Conservation (phyloP, 495 filamentous ascomycete genomes). For the Achaetomiella virescens region DNA sequence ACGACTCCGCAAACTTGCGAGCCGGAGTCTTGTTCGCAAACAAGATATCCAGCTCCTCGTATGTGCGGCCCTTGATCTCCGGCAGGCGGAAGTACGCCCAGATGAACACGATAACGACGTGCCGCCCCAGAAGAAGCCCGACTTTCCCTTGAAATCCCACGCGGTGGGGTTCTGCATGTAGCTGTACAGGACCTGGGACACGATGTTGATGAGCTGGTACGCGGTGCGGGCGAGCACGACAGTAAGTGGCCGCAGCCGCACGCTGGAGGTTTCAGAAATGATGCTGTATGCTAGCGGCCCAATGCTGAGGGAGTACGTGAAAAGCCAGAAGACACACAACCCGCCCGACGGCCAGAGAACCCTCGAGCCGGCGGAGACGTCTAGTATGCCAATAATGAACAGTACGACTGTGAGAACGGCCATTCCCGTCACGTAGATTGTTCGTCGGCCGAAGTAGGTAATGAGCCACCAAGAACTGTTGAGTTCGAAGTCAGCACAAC, state of each 20-base stretch:
- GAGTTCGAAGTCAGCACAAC: no score
- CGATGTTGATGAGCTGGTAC: conserved; percentile 53
- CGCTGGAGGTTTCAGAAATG: conserved; percentile 53
- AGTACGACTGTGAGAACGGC: conserved; percentile 41
- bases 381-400: conserved; percentile 55
- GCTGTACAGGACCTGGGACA: conserved; percentile 54
- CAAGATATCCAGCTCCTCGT: conserved; percentile 50
- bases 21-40: conserved; percentile 12
- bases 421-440: conserved; percentile 48
- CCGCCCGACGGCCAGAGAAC: conserved; percentile 49
- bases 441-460: conserved; percentile 50
- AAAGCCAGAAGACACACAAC: conserved; percentile 55
- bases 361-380: no score
- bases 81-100: conserved; percentile 54
- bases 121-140: conserved; percentile 63
- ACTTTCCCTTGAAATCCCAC: conserved; percentile 57
- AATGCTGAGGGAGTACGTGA: conserved; percentile 51
- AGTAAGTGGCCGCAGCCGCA: conserved; percentile 54
- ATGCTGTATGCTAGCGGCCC: conserved; percentile 60
- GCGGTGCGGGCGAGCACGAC: conserved; percentile 56
- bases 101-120: conserved; percentile 37
- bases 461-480: conserved; percentile 49
- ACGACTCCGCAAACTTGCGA: neutral
- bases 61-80: conserved; percentile 54
- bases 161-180: conserved; percentile 63